Percentiles rank a stretch among this genome's conserved stretches.
Conservation (phyloP, 176 grass and related monocot species). For the Musa itinerans region DNA sequence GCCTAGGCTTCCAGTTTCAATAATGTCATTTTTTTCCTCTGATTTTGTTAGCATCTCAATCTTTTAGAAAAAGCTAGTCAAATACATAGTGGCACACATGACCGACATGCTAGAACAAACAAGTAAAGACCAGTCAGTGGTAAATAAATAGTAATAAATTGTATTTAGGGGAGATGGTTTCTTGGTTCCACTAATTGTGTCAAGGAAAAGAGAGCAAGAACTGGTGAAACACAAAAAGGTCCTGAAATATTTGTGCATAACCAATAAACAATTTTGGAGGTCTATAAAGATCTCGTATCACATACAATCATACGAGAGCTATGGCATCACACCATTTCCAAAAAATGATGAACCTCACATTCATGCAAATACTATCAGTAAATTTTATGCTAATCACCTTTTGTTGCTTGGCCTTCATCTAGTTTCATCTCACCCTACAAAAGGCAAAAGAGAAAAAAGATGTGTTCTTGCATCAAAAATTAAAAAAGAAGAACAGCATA, state of each 20-base stretch:
- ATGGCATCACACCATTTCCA: background rate
- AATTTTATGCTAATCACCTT: constrained; percentile 50
- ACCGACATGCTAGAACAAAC: too few relatives aligned
- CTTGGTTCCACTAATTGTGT: too few relatives aligned
- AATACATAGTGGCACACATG: too few relatives aligned
- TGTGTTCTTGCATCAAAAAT: background rate
- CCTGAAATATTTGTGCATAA: too few relatives aligned
- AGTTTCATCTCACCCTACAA: constrained; percentile 95
- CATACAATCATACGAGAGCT: background rate
- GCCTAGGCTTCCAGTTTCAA: background rate
- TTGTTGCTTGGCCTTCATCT: constrained; percentile 73
- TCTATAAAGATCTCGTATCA: background rate
- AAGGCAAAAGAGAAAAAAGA: constrained; percentile 27
- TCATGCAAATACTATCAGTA: background rate
- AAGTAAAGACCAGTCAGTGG: too few relatives aligned
- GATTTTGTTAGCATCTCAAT: too few relatives aligned
- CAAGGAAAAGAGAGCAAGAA: too few relatives aligned
- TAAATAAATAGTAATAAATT: too few relatives aligned
- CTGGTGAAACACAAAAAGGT: too few relatives aligned
- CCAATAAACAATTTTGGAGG: background rate
- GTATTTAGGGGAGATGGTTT: too few relatives aligned
- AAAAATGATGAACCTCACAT: background rate
- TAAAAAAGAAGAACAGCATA: background rate
- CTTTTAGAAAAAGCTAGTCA: too few relatives aligned
- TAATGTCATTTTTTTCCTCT: too few relatives aligned